These are phyloP conservation scores for Leucogyrophana mollusca DNA, from an alignment of 768 basidiomycete genomes.

Conservation along the genomic window DNA sequence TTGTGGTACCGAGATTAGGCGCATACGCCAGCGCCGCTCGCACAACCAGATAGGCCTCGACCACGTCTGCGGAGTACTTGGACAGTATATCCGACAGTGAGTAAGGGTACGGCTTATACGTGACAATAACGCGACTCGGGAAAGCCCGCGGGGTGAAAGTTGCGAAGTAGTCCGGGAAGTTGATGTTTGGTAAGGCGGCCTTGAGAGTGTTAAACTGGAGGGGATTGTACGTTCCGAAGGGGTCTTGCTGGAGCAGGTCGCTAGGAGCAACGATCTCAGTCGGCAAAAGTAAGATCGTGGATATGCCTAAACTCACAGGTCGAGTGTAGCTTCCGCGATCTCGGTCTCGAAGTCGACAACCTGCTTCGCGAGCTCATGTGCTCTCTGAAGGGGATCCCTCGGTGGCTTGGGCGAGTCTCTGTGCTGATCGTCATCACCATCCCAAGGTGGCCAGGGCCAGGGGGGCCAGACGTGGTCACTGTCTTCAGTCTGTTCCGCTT, in stretches of 20 bases:
- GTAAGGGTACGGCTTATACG: constrained; percentile 73
- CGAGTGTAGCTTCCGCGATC: constrained; percentile 77
- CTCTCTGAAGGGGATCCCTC: constrained; percentile 39
- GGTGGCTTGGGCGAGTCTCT: constrained; percentile 36
- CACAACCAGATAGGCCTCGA: constrained; percentile 88
- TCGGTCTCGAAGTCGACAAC: constrained; percentile 78
- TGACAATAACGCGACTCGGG: constrained; percentile 76
- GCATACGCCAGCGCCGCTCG: constrained; percentile 70
- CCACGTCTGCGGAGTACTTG: constrained; percentile 60
- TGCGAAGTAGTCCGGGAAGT: constrained; percentile 85
- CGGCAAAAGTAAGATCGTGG: background rate
- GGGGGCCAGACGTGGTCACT: constrained; percentile 60
- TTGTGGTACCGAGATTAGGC: constrained; percentile 68
- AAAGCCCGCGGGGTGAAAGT: constrained; percentile 77
- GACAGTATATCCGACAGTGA: constrained; percentile 70
- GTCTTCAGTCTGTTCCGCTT: constrained; percentile 38
- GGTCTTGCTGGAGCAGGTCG: constrained; percentile 74
- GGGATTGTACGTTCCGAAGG: constrained; percentile 88
- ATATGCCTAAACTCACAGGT: constrained; percentile 51
- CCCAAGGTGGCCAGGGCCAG: constrained; percentile 89
- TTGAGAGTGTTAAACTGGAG: constrained; percentile 67
- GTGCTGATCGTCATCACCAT: constrained; percentile 54
- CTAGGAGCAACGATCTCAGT: constrained; percentile 28
- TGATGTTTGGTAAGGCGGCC: constrained; percentile 66
- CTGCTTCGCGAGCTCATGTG: constrained; percentile 62